Evolutionary conservation across 345 rosid species (phyloP).

Genomic region (Pugionium cornutum): DNA sequence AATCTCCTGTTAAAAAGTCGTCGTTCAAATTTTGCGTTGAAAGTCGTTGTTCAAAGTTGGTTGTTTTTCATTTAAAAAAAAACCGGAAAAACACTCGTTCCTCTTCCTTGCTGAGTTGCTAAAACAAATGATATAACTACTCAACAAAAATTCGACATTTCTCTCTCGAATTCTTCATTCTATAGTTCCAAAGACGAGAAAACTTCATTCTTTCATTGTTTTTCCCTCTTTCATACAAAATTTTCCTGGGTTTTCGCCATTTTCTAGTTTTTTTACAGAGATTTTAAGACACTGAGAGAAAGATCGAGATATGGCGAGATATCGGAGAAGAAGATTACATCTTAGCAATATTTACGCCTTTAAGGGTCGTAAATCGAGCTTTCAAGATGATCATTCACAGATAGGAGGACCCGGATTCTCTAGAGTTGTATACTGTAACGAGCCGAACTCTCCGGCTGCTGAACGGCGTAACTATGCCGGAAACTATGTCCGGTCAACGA

Average conservation of each 20-base stretch:
- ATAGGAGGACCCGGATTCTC: conserved; percentile 98
- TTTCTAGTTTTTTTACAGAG: not conserved
- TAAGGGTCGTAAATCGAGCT: conserved; percentile 62
- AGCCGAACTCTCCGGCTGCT: conserved; percentile 63
- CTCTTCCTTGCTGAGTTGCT: conserved; percentile 25
- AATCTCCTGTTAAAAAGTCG: too few species aligned
- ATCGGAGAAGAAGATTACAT: conserved; percentile 52
- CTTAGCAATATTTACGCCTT: conserved; percentile 70
- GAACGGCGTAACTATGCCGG: conserved; percentile 48
- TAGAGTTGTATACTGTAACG: conserved; percentile 76
- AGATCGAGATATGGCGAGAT: conserved; percentile 44
- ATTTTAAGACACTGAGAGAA: conserved; percentile 22
- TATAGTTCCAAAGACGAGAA: not conserved
- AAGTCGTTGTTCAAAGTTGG: conserved; percentile 43
- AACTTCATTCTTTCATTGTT: conserved; percentile 18
- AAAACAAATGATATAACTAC: conserved; percentile 10
- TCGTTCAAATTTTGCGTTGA: not conserved
- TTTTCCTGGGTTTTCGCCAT: not conserved
- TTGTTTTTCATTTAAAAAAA: conserved; percentile 10
- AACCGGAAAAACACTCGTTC: conserved; percentile 24
- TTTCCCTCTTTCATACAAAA: not conserved
- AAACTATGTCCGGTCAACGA: conserved; percentile 81
- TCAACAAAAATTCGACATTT: not conserved
- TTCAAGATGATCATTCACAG: conserved; percentile 66
- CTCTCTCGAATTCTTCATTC: conserved; percentile 1